These are phyloP conservation scores for Metschnikowia bowlesiae DNA, from an alignment of 805 yeast genomes.

Conservation along the genomic window DNA sequence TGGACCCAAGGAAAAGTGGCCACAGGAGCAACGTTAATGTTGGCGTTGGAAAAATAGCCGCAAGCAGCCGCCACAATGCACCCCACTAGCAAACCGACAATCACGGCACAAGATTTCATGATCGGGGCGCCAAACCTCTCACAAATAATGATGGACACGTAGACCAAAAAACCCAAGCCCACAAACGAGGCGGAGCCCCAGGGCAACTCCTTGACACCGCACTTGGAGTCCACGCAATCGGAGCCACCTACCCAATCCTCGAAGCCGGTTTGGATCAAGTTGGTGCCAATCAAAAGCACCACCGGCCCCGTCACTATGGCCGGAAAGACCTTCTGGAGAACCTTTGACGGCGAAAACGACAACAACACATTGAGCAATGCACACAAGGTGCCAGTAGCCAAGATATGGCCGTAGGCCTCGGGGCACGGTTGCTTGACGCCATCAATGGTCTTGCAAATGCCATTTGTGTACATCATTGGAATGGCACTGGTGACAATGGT, in stretches of 20 bases:
- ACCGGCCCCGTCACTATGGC: slow-evolving; percentile 93
- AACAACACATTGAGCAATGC: slow-evolving; percentile 67
- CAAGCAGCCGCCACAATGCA: slow-evolving; percentile 91
- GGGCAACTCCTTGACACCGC: slow-evolving; percentile 29
- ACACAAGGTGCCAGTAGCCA: slow-evolving; percentile 78
- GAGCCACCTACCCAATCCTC: slow-evolving; percentile 87
- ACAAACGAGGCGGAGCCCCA: slow-evolving; percentile 88
- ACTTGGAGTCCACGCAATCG: slow-evolving; percentile 43
- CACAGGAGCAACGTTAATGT: slow-evolving; percentile 69
- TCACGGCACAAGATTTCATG: slow-evolving; percentile 91
- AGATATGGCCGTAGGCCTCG: slow-evolving; percentile 82
- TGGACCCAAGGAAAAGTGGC: slow-evolving; percentile 85
- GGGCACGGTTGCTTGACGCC: slow-evolving; percentile 78
- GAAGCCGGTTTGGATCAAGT: slow-evolving; percentile 67
- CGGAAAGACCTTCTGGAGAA: slow-evolving; percentile 73
- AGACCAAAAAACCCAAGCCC: slow-evolving; percentile 85
- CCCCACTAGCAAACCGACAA: slow-evolving; percentile 77
- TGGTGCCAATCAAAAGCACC: slow-evolving; percentile 75
- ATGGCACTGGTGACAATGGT: slow-evolving; percentile 71
- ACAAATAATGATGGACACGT: slow-evolving; percentile 63
- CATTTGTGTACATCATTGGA: slow-evolving; percentile 74
- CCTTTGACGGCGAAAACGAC: slow-evolving; percentile 72
- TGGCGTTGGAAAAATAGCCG: slow-evolving; percentile 63
- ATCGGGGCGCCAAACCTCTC: slow-evolving; percentile 93
- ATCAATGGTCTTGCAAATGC: slow-evolving; percentile 57